These are phyloP conservation scores for Quercus bicolor DNA, from an alignment of 306 rosid species.

Conservation along the genomic window DNA sequence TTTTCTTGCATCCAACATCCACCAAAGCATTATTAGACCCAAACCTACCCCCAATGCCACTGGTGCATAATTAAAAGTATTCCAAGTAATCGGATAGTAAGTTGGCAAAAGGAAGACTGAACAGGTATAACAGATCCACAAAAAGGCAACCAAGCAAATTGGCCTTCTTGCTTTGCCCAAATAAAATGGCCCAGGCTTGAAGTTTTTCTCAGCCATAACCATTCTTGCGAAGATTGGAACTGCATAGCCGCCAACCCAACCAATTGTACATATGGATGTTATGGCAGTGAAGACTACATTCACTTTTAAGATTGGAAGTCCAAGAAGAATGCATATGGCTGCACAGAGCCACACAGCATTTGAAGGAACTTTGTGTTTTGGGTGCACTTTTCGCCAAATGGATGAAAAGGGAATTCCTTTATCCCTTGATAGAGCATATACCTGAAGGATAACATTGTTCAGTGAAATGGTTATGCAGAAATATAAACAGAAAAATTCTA, in stretches of 20 bases:
- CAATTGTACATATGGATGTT: slow-evolving; percentile 72
- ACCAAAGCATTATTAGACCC: slow-evolving; percentile 77
- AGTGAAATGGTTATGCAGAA: background rate
- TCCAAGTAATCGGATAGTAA: slow-evolving; percentile 61
- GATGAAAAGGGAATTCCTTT: slow-evolving; percentile 69
- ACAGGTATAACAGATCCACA: slow-evolving; percentile 87
- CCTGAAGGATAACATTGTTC: slow-evolving; percentile 39
- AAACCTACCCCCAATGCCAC: slow-evolving; percentile 59
- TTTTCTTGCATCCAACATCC: slow-evolving; percentile 82
- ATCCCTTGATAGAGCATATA: slow-evolving; percentile 82
- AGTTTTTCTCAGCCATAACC: slow-evolving; percentile 68
- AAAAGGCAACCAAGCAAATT: slow-evolving; percentile 59
- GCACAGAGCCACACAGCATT: slow-evolving; percentile 94
- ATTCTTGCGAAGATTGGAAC: slow-evolving; percentile 80
- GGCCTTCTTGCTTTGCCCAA: slow-evolving; percentile 81
- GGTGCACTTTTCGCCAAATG: slow-evolving; percentile 67
- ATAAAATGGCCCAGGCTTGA: slow-evolving; percentile 75
- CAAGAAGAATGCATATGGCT: slow-evolving; percentile 71
- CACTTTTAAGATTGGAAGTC: slow-evolving; percentile 70
- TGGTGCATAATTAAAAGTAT: slow-evolving; percentile 82
- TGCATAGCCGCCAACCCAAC: slow-evolving; percentile 92
- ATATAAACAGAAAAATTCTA: no score
- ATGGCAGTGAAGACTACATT: slow-evolving; percentile 75
- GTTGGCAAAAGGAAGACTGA: slow-evolving; percentile 83
- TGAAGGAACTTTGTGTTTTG: slow-evolving; percentile 70